A percentile compares a stretch with the other conserved stretches of the same genome.
Evolutionary conservation across 78 protist species (phyloP).

Genomic region (slime mould (Dictyostelium discoideum)): DNA sequence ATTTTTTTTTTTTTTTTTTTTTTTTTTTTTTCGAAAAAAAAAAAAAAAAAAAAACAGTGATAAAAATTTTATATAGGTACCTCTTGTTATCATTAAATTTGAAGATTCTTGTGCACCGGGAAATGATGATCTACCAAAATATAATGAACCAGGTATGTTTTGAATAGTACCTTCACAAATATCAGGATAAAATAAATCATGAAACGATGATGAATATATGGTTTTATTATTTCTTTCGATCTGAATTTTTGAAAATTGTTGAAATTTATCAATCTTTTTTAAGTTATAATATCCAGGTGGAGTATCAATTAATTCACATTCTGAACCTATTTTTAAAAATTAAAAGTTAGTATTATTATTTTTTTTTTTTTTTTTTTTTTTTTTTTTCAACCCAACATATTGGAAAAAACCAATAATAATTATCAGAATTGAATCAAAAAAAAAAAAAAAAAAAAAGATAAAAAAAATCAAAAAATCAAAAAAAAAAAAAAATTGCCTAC

Average conservation of each 20-base stretch:
- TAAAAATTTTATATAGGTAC: background rate
- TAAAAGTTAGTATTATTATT: too few species aligned
- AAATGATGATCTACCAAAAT: background rate
- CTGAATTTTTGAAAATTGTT: background rate
- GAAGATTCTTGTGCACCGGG: background rate
- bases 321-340: background rate
- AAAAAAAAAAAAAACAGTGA: too few species aligned
- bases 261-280: background rate
- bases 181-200: background rate
- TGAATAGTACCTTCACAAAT: background rate
- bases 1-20: too few species aligned
- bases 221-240: background rate
- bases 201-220: background rate
- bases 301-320: background rate
- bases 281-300: background rate
- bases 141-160: background rate
- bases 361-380: too few species aligned
- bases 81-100: background rate
- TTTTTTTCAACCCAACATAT: too few species aligned
- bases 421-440: too few species aligned
- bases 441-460: too few species aligned
- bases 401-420: too few species aligned
- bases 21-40: background rate
- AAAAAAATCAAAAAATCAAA: too few species aligned
- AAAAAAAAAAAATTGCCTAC: background rate